Evolutionary conservation across 2,329 filamentous ascomycete genomes (phyloP), one percentile per base, ranked within the genome.

Genomic region (Xylariaceae sp.): DNA sequence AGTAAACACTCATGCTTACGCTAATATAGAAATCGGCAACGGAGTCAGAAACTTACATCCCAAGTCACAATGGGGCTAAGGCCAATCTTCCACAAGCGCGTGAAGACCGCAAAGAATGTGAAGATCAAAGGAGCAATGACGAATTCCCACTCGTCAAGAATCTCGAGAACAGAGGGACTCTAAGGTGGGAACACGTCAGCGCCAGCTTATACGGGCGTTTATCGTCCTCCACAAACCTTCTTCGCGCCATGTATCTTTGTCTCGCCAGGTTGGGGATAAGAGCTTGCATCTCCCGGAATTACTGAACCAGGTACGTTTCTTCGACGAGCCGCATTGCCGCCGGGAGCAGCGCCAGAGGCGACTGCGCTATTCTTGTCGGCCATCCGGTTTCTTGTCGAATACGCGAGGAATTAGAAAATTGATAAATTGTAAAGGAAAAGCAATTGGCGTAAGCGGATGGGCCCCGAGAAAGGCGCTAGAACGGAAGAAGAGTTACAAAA

Each of bases 81-180:
- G 53, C 85, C 85, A 67, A 88, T 87, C 74, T 85, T 87, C 72
- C 80, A 87, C 59, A 87, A 69, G 60, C 85, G 77, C 37, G 85
- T 88, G 69, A 86, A 84, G 72, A 86, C 76, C 53, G 85, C 81
- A 50, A 85, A 69, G 60, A 76, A 66, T 55, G 81, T 81, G 72
- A 86, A 82, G 67, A 86, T 67, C 64, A 86, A 67, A 51, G 84
- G 80, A 59, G 80, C 79, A 67, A 84, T 76, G 66, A 85, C 66
- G 68, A 79, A 75, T 69, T 88, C 79, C 80, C 83, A 81, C 71
- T 85, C 75, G 64, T 79, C 76, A 61, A 91, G 79, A 63, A 80
- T 76, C 52, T 85, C 70, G 63, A 88, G 72, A 59, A 88, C 69
- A 21, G 81, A 81, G 62, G 81, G 76, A 61, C 77, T 70, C 72